A percentile compares a stretch with the other conserved stretches of the same genome.
These are phyloP conservation scores for Smallanthus sonchifolius DNA, from an alignment of 129 eudicot species.

Conservation along the genomic window DNA sequence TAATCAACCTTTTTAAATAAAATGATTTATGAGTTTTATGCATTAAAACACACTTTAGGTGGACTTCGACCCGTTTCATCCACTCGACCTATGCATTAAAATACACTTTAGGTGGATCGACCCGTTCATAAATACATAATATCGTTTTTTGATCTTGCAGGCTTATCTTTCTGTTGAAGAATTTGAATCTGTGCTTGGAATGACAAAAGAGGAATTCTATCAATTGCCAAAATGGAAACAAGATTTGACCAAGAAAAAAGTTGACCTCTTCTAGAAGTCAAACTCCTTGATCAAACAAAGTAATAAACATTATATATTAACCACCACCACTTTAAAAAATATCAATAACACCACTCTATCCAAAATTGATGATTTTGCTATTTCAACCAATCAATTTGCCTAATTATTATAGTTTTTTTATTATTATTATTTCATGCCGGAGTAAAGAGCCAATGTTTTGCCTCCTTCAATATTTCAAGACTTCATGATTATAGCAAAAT, in stretches of 20 bases:
- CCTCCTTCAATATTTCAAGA: constrained; percentile 5
- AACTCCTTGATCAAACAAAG: neutral
- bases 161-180: constrained; percentile 78
- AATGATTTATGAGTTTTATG: neutral
- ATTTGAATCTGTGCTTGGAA: constrained; percentile 51
- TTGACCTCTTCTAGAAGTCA: constrained; percentile 55
- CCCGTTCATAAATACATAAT: neutral
- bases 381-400: constrained; percentile 9
- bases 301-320: neutral
- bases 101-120: neutral
- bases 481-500: constrained; percentile 3
- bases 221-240: constrained; percentile 90
- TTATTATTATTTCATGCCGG: constrained; percentile 22
- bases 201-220: constrained; percentile 61
- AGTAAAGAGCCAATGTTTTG: constrained; percentile 42
- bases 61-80: neutral
- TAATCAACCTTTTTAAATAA: neutral
- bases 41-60: neutral
- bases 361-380: constrained; percentile 10
- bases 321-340: neutral
- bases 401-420: constrained; percentile 9
- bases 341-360: neutral
- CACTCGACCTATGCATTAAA: neutral
- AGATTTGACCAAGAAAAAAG: constrained; percentile 67
- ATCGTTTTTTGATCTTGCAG: constrained; percentile 29